Percentiles rank a stretch among this genome's conserved stretches.
Evolutionary conservation across 345 rosid genomes (phyloP).

Genomic region (Eucalyptus cladocalyx): DNA sequence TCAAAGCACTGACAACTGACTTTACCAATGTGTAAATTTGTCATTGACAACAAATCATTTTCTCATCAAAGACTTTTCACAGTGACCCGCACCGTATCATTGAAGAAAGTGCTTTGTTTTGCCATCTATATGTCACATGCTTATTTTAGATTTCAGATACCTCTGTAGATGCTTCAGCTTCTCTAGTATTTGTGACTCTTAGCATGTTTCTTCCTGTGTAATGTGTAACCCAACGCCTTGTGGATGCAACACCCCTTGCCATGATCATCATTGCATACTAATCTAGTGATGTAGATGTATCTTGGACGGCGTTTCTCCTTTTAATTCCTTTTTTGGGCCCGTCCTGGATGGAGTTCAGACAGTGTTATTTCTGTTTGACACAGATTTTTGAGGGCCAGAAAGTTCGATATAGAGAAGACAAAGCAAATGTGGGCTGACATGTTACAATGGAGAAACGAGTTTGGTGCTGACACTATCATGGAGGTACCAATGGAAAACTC

Average conservation of each 20-base stretch:
- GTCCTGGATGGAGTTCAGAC: background rate
- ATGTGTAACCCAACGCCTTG: background rate
- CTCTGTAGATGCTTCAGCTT: background rate
- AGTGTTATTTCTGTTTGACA: background rate
- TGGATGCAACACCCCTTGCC: background rate
- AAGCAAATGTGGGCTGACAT: conserved; percentile 92
- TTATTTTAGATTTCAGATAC: background rate
- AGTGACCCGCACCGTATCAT: background rate
- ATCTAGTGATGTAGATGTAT: background rate
- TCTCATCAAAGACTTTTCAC: background rate
- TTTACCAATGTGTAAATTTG: background rate
- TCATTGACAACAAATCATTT: background rate
- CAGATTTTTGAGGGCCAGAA: conserved; percentile 85
- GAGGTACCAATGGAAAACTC: conserved; percentile 23
- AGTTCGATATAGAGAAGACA: conserved; percentile 70
- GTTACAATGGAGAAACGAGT: conserved; percentile 81
- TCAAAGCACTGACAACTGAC: background rate
- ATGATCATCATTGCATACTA: background rate
- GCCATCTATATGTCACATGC: background rate
- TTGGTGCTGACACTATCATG: conserved; percentile 62
- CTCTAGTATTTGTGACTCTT: background rate
- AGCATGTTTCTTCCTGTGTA: background rate
- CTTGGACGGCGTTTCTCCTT: background rate
- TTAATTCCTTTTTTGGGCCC: background rate
- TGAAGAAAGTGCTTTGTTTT: background rate